Base-by-base conservation (phyloP, 495 filamentous ascomycete genomes). In the Penicillium manginii region DNA sequence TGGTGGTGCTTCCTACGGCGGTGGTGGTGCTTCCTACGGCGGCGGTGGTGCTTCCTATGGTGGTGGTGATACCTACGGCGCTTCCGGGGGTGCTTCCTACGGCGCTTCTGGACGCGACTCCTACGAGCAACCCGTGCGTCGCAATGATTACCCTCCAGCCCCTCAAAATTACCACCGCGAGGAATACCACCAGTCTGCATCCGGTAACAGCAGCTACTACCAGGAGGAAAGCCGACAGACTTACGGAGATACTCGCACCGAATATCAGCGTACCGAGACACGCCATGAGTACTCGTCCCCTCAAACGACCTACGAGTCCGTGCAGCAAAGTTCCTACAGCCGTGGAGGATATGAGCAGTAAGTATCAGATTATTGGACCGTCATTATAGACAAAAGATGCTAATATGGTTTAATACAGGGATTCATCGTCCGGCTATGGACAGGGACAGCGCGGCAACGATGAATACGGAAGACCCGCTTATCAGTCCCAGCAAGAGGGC, bases 381-480 rank as follows among this genome's bases (percentile, higher is more conserved):
- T n/a, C 26, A 43, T 43, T 55, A 67, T 64, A 22, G 70, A 77
- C 57, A 64, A 75, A 52, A 9, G 6, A 51, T 53, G 52, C 49
- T 67, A 23, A 64, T 43, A 32, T 58, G 17, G 35, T 54, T 35
- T 49, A 12, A 19, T 54, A 58, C 54, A 70, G 65, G 23, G 60
- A 56, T 39, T 55, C 32, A 50, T 50, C 52, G 15, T 33, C 61
- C 50, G 64, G 59, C 17, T 68, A 63, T 35, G 59, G 59, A 29
- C 23, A 23, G 23, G 57, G 54, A 50, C 60, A 56, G n/a, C 62
- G 54, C 35, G 43, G 61, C 31, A 55, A 56, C n/a, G 62, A 60
- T 55, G 62, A 64, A 11, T 67, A 56, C 55, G 58, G 55, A 31
- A 52, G 56, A 14, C 49, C 62, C 22, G 50, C 51, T 11, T 60